Conservation (phyloP, 2,329 filamentous ascomycete species). For the Fusarium palustre region DNA sequence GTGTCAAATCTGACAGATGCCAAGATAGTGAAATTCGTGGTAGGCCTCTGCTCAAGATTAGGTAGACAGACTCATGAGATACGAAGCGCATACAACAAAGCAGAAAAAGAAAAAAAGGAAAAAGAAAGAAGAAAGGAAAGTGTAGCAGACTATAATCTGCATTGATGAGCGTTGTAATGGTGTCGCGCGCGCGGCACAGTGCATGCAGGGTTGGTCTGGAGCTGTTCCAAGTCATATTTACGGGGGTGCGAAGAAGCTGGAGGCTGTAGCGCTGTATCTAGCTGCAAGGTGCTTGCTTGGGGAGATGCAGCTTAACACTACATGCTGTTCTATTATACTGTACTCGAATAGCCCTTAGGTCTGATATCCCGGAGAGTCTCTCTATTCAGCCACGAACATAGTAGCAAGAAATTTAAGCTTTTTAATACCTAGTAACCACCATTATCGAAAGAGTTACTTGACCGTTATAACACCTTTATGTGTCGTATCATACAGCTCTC, state of each 20-base stretch:
- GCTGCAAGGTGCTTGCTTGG: constrained; percentile 19
- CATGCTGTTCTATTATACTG: neutral
- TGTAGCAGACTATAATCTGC: constrained; percentile 12
- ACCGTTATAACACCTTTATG: neutral
- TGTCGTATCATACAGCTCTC: constrained; percentile 1
- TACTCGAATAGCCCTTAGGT: neutral
- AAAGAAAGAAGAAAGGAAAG: constrained; percentile 31
- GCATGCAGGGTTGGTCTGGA: neutral
- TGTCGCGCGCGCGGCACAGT: constrained; percentile 27
- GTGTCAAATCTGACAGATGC: constrained; percentile 29
- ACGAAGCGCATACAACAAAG: constrained; percentile 15
- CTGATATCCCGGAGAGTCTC: neutral
- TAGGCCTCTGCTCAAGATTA: neutral
- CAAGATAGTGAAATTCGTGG: constrained; percentile 5
- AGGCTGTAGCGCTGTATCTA: constrained; percentile 3
- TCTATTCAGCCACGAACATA: neutral
- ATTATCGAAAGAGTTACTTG: neutral
- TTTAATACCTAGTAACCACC: neutral
- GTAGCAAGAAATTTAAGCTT: neutral
- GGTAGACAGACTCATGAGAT: constrained; percentile 23
- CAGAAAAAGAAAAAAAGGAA: constrained; percentile 2
- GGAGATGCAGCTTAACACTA: neutral
- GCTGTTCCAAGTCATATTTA: constrained; percentile 2
- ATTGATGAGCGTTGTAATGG: constrained; percentile 22
- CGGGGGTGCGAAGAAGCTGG: neutral